Conservation (phyloP, 148 eudicot species). For the Rhododendron henanense region DNA sequence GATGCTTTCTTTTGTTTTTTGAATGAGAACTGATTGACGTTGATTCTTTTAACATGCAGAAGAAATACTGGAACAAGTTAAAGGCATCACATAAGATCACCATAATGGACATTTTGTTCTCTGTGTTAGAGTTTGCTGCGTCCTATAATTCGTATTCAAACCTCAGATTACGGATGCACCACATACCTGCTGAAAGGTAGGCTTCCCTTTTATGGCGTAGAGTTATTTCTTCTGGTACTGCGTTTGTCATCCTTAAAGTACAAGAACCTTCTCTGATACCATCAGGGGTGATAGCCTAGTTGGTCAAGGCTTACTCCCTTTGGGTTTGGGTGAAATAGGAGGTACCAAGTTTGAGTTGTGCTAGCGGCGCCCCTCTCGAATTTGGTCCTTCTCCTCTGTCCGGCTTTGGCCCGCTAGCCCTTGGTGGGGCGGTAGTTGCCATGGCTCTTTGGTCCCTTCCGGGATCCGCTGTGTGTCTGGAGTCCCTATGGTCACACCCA, state of each 20-base stretch:
- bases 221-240: neutral
- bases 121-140: constrained; percentile 90
- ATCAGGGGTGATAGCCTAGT: too few species aligned
- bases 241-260: constrained; percentile 1
- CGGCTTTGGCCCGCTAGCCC: too few species aligned
- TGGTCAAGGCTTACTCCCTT: too few species aligned
- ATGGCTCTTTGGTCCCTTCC: too few species aligned
- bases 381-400: too few species aligned
- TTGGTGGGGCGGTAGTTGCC: too few species aligned
- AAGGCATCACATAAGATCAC: constrained; percentile 67
- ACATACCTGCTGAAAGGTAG: constrained; percentile 78
- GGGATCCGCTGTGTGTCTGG: too few species aligned
- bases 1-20: constrained; percentile 3
- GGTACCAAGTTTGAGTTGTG: too few species aligned
- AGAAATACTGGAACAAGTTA: constrained; percentile 86
- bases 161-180: constrained; percentile 83
- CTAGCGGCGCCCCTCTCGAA: too few species aligned
- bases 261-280: neutral
- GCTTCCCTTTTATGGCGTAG: neutral
- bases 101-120: constrained; percentile 85
- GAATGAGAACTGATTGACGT: neutral
- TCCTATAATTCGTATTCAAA: constrained; percentile 87
- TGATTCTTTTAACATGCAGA: constrained; percentile 47
- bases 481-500: too few species aligned
- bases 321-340: too few species aligned